phyloP scores from a whole-genome alignment of 306 rosid species.

The Aeschynomene evenia region DNA sequence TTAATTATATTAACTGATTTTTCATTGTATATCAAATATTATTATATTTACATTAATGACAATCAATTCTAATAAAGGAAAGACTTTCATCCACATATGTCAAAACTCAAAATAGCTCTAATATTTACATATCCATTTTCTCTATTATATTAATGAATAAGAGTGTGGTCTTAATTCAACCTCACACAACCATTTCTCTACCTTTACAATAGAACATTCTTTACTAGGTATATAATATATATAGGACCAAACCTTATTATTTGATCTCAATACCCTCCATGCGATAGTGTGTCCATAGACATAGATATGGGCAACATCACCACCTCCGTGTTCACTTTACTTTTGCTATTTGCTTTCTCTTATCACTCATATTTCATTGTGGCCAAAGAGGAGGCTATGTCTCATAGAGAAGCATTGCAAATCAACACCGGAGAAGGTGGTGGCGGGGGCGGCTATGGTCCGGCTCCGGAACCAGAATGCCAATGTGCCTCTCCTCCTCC shows the following conservation, averaged over 20 bases:
- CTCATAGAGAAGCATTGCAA: slow-evolving; percentile 27
- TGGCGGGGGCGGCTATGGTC: background rate
- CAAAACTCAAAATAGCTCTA: too few species aligned
- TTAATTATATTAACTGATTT: too few species aligned
- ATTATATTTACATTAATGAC: too few species aligned
- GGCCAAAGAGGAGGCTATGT: background rate
- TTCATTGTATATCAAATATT: too few species aligned
- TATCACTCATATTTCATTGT: background rate
- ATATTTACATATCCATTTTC: too few species aligned
- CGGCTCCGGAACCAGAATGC: background rate
- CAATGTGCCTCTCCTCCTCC: background rate
- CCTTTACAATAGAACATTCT: too few species aligned
- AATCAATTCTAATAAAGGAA: too few species aligned
- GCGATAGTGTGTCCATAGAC: background rate
- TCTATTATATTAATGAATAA: too few species aligned
- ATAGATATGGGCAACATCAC: slow-evolving; percentile 20
- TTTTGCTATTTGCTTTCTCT: slow-evolving; percentile 6
- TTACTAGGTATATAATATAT: too few species aligned
- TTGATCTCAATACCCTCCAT: background rate
- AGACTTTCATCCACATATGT: too few species aligned
- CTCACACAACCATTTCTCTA: too few species aligned
- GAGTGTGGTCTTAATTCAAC: too few species aligned
- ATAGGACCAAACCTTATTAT: background rate
- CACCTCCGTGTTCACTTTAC: background rate
- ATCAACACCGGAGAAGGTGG: slow-evolving; percentile 8